These are phyloP conservation scores for Metschnikowia kofuensis DNA, from an alignment of 805 yeast species.

Conservation along the genomic window DNA sequence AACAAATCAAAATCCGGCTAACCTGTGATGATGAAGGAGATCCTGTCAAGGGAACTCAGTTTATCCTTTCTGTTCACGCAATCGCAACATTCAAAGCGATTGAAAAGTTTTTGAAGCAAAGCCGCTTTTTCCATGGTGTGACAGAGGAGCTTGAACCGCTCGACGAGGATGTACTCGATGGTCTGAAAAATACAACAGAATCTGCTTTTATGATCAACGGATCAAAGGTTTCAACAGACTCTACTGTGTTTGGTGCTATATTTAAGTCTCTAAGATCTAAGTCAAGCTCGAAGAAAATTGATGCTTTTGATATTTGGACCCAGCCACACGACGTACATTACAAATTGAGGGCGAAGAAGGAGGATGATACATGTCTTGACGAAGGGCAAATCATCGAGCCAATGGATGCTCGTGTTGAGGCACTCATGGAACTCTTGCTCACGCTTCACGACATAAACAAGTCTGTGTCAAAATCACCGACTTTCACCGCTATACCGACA, in stretches of 20 bases:
- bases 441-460: conserved; percentile 41
- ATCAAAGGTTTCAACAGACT: conserved; percentile 55
- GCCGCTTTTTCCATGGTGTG: conserved; percentile 3
- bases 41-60: conserved; percentile 24
- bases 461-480: conserved; percentile 14
- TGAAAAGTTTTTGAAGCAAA: conserved; percentile 38
- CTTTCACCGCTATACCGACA: conserved; percentile 14
- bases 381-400: conserved; percentile 21
- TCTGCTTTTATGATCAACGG: conserved; percentile 60
- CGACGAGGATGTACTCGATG: not conserved
- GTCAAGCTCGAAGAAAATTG: conserved; percentile 36
- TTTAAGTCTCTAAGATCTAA: conserved; percentile 46
- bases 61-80: conserved; percentile 54
- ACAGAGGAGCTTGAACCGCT: not conserved
- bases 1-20: conserved; percentile 63
- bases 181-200: not conserved
- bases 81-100: conserved; percentile 58
- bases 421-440: conserved; percentile 48
- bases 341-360: not conserved
- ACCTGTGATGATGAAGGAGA: conserved; percentile 17
- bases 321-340: conserved; percentile 51
- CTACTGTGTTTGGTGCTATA: conserved; percentile 76
- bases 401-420: conserved; percentile 30
- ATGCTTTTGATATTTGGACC: conserved; percentile 56
- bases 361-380: not conserved